A percentile compares a stretch with the other conserved stretches of the same genome.
Evolutionary conservation across 352 stramenopile genomes (phyloP).

Genomic region (Phytopythium kandeliae): DNA sequence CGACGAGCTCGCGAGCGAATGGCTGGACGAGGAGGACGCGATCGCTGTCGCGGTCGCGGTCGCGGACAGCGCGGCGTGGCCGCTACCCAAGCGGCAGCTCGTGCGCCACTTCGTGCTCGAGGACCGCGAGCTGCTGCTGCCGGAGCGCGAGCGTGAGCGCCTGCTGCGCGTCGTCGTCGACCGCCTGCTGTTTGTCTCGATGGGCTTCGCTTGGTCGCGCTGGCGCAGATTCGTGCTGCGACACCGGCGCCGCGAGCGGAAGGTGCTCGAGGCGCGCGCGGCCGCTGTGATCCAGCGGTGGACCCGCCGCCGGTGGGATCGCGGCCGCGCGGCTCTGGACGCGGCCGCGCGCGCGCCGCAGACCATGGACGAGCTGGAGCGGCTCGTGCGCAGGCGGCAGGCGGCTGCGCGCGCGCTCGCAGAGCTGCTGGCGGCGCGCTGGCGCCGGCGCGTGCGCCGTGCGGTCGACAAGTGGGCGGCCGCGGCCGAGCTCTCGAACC

Average conservation of each 20-base stretch:
- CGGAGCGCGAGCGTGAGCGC: conserved; percentile 22
- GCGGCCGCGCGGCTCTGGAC: conserved; percentile 6
- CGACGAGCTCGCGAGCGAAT: conserved; percentile 18
- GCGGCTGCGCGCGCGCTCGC: conserved; percentile 39
- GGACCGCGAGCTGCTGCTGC: conserved; percentile 34
- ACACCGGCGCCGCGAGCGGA: conserved; percentile 28
- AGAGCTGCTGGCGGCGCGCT: conserved; percentile 28
- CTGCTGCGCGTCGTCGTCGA: conserved; percentile 41
- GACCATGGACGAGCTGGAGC: conserved; percentile 33
- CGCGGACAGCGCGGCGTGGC: not conserved
- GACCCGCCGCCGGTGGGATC: conserved; percentile 20
- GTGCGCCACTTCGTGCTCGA: conserved; percentile 53
- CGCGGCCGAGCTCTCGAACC: conserved; percentile 7
- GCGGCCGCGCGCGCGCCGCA: conserved; percentile 5
- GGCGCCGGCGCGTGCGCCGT: conserved; percentile 15
- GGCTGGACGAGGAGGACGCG: conserved; percentile 56
- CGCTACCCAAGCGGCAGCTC: not conserved
- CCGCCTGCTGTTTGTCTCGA: conserved; percentile 60
- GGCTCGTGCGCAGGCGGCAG: conserved; percentile 34
- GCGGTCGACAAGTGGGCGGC: conserved; percentile 25
- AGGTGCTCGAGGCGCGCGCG: conserved; percentile 13
- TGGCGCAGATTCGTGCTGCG: conserved; percentile 40
- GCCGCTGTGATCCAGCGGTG: conserved; percentile 37
- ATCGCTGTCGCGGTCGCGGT: too few species aligned
- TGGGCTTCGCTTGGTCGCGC: conserved; percentile 50